Evolutionary conservation across 2,329 filamentous ascomycete species (phyloP), one percentile per base, ranked within the genome.

Genomic region (Trichothecium roseum): DNA sequence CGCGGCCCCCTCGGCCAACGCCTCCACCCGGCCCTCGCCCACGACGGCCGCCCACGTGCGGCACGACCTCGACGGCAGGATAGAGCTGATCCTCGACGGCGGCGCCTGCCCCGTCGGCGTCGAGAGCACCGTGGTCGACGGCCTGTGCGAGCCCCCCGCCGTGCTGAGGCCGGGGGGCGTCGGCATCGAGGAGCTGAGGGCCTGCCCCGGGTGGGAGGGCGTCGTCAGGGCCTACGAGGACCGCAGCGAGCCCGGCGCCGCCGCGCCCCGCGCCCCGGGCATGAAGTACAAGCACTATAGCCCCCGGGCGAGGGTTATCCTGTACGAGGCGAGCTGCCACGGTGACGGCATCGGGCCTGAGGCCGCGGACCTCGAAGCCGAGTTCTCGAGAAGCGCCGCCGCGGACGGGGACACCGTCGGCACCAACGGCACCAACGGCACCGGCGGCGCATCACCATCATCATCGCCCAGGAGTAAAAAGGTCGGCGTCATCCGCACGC

Each of bases 251-350:
- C 68, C 74, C 15, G 80, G 74, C 5, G 74, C 72, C 34, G 63
- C 55, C 1, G 69, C 72, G 8, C 91, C 91, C 1, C 71, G 85
- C 38, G 91, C 91, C 1, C 91, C 91, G 0, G 91, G 91, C 1
- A 98, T 98, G 91, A 98, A 98, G 60, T 98, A 98, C 56, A 85
- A 91, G 53, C 91, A 98, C 55, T 98, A 98, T 52, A 94, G 88
- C 30, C 91, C 91, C 1, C 84, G 80, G 55, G 93, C 91, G 1
- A 77, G 71, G 31, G 88, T 98, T 3, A 64, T 94, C 12, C 66
- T 96, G 2, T 94, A 87, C 52, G 85, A 94, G 54, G 60, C 72
- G 18, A 56, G 51, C 27, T 62, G 52, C 54, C 42, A 40, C 10
- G 45, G 41, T 9, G 56, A 59, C 16, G 43, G 46, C 30, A 50